These are phyloP conservation scores for Candida maris DNA, from an alignment of 805 yeast species.

Conservation along the genomic window DNA sequence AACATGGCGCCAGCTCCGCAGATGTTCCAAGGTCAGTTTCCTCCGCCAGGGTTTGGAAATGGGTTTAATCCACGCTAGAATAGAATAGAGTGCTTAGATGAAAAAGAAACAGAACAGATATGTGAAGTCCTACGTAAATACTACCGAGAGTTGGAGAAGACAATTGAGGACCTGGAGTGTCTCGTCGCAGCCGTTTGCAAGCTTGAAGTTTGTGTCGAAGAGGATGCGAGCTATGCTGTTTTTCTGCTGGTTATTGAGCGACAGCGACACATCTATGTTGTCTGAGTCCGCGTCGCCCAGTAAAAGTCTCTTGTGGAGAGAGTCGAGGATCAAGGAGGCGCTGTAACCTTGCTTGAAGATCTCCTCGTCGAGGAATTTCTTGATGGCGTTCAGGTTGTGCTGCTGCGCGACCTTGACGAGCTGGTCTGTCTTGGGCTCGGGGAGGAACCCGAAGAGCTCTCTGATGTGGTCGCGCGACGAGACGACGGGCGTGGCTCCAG, in stretches of 20 bases:
- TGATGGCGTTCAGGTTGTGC: constrained; percentile 23
- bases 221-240: constrained; percentile 59
- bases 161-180: constrained; percentile 75
- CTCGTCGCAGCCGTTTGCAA: constrained; percentile 87
- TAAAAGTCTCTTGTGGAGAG: constrained; percentile 32
- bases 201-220: constrained; percentile 69
- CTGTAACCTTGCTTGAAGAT: constrained; percentile 32
- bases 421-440: constrained; percentile 16
- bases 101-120: neutral
- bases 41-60: no score
- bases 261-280: constrained; percentile 38
- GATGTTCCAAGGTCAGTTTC: no score
- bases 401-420: constrained; percentile 18
- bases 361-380: constrained; percentile 24
- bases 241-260: constrained; percentile 60
- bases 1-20: no score
- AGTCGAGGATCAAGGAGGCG: constrained; percentile 27
- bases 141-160: constrained; percentile 46
- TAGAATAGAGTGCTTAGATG: no score
- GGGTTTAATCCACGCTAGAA: no score
- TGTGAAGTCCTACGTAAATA: constrained; percentile 14
- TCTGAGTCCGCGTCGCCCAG: constrained; percentile 27
- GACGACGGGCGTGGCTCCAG: constrained; percentile 20
- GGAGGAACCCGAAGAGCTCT: constrained; percentile 35
- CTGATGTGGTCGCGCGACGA: constrained; percentile 16